Evolutionary conservation across 495 filamentous ascomycete species (phyloP).

Genomic region (Tuber calosporum): DNA sequence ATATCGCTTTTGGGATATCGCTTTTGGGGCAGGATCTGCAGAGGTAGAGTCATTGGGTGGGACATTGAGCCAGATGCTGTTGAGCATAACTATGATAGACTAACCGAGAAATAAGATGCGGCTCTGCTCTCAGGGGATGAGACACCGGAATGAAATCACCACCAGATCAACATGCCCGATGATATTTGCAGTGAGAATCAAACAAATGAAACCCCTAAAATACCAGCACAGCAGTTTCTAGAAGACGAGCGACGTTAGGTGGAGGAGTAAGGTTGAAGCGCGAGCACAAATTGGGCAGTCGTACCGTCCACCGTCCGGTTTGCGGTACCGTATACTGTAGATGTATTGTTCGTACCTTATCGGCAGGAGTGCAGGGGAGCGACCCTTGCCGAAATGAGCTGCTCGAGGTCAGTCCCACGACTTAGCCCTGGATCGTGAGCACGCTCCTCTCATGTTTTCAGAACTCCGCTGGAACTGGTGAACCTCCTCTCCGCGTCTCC

Average conservation of each 20-base stretch:
- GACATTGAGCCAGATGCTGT: background rate
- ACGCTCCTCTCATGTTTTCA: background rate
- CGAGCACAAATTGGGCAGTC: background rate
- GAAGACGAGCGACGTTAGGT: background rate
- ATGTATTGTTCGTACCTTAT: background rate
- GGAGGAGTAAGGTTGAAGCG: background rate
- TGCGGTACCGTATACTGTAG: no score
- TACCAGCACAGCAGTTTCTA: background rate
- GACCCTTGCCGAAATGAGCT: background rate
- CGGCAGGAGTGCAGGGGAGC: background rate
- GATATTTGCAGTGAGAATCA: background rate
- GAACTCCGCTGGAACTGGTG: no score
- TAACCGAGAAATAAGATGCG: constrained; percentile 4
- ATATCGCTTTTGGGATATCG: no score
- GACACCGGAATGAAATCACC: background rate
- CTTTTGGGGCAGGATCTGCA: background rate
- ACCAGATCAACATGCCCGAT: background rate
- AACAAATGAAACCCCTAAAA: background rate
- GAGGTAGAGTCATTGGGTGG: background rate
- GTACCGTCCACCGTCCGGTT: background rate
- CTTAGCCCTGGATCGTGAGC: background rate
- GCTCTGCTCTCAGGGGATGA: background rate
- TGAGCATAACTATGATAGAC: background rate
- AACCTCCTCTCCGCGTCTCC: background rate
- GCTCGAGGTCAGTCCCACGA: background rate